Conservation (phyloP, 176 grass and related monocot species). For the Oryza longistaminata region DNA sequence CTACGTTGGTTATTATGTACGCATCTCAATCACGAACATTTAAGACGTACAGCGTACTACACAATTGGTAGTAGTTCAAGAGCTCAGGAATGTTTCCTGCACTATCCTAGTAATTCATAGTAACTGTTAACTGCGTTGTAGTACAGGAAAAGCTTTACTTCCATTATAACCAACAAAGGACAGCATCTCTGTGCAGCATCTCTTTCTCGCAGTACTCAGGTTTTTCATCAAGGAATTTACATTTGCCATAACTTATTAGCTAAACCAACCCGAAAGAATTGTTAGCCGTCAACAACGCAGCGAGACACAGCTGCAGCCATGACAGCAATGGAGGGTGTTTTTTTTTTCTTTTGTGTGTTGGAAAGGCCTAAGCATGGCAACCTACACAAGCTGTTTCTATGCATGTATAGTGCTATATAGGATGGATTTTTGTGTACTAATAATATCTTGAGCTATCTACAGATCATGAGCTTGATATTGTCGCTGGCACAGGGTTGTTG, state of each 20-base stretch:
- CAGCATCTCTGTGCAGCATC: background rate
- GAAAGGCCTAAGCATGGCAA: constrained; percentile 40
- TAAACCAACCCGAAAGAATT: constrained; percentile 52
- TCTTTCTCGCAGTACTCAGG: background rate
- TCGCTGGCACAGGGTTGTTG: constrained; percentile 6
- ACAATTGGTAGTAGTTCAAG: background rate
- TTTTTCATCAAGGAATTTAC: constrained; percentile 29
- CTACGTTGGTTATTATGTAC: background rate
- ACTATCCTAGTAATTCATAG: background rate
- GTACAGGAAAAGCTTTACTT: background rate
- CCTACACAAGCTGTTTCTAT: constrained; percentile 55
- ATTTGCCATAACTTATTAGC: constrained; percentile 30
- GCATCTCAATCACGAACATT: background rate
- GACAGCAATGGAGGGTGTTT: constrained; percentile 27
- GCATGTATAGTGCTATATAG: constrained; percentile 47
- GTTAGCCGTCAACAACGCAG: constrained; percentile 22
- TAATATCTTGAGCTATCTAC: constrained; percentile 28
- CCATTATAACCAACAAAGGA: background rate
- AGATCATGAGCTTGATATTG: constrained; percentile 44
- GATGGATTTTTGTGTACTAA: constrained; percentile 31
- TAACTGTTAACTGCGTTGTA: background rate
- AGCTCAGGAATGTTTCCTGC: background rate
- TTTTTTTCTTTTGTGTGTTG: constrained; percentile 1
- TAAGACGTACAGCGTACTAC: background rate
- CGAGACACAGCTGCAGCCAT: constrained; percentile 23